Base-by-base conservation (phyloP, 305 asterid genomes). In the Fraxinus sp. region DNA sequence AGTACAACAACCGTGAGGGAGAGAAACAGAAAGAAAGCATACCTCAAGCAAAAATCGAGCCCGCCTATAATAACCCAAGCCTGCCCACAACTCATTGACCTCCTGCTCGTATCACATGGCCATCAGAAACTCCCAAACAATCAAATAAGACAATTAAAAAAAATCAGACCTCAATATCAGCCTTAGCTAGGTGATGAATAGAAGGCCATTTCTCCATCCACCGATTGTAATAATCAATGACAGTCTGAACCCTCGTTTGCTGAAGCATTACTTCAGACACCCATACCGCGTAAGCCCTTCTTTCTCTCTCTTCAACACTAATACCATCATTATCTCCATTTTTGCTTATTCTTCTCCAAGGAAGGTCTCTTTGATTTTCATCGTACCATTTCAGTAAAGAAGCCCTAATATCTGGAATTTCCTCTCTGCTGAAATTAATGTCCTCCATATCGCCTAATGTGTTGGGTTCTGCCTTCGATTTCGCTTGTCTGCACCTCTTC, bases 161-260 rank as follows among this genome's bases (percentile, higher is more conserved):
- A 44, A 35, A 22, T 36, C 82, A 22, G 26, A 90, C 99, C 93
- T 94, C 98, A 77, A 96, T 91, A 46, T 97, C 90, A 84, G 99
- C 98, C 85, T 75, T 91, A 73, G 97, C 93, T 5, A 96, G 97
- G 81, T 92, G 94, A 79, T 83, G 92, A 84, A 96, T 87, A 3
- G 97, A 90, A 1, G 99, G 99, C 99, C 99, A 96, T 77, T 94
- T 94, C n/a, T 89, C 86, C 97, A 94, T 93, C 99, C 99, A 96
- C 20, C 94, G 88, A 81, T 93, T 93, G 90, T 88, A 96, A 87
- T 94, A 96, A 73, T 88, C 97, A 73, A 96, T 78, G 2, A 94
- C 99, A 59, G 98, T 96, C 82, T 92, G 96, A 87, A 96, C 99
- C 97, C 94, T 91, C 80, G 99, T 96, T 84, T 96, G 99, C 91